Percentiles rank a stretch among this genome's conserved stretches.
phyloP scores from a whole-genome alignment of 495 filamentous ascomycete species.

The Elasticomyces elasticus region DNA sequence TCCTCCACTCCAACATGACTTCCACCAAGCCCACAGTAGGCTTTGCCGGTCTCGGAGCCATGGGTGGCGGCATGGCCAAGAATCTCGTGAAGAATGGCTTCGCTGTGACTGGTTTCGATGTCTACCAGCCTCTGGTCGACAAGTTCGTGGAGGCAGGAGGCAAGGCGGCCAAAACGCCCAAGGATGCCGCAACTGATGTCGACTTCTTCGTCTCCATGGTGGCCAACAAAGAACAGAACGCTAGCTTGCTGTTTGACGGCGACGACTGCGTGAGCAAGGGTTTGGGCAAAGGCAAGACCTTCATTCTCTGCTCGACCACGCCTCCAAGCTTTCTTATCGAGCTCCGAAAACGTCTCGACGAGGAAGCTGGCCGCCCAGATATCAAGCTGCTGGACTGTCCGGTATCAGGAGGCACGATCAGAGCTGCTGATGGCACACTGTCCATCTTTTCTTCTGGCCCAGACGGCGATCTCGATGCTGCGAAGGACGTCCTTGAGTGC shows the following conservation, averaged over 20 bases:
- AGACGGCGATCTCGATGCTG: slow-evolving; percentile 47
- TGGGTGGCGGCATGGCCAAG: slow-evolving; percentile 82
- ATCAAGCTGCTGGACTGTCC: slow-evolving; percentile 63
- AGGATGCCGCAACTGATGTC: slow-evolving; percentile 52
- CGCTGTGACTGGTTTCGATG: slow-evolving; percentile 63
- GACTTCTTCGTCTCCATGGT: slow-evolving; percentile 69
- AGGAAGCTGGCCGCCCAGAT: slow-evolving; percentile 45
- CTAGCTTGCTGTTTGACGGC: slow-evolving; percentile 52
- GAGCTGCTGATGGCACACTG: slow-evolving; percentile 66
- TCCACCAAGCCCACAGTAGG: slow-evolving; percentile 42
- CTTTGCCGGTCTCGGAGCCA: slow-evolving; percentile 79
- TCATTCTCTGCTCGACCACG: slow-evolving; percentile 68
- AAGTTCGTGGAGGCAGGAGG: slow-evolving; percentile 59
- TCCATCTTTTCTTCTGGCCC: slow-evolving; percentile 70
- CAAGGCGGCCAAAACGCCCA: slow-evolving; percentile 48
- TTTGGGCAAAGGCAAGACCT: slow-evolving; percentile 39
- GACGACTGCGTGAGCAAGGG: slow-evolving; percentile 43
- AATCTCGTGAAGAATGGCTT: slow-evolving; percentile 62
- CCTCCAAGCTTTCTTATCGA: slow-evolving; percentile 55
- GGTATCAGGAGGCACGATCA: slow-evolving; percentile 64
- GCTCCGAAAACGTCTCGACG: slow-evolving; percentile 45
- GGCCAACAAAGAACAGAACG: slow-evolving; percentile 60
- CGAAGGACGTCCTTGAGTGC: slow-evolving; percentile 48
- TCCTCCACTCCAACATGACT: slow-evolving; percentile 3
- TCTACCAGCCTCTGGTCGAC: slow-evolving; percentile 62